A percentile compares a stretch with the other conserved stretches of the same genome.
These are phyloP conservation scores for Cyberlindnera amylophila DNA, from an alignment of 805 yeast genomes.

Conservation along the genomic window DNA sequence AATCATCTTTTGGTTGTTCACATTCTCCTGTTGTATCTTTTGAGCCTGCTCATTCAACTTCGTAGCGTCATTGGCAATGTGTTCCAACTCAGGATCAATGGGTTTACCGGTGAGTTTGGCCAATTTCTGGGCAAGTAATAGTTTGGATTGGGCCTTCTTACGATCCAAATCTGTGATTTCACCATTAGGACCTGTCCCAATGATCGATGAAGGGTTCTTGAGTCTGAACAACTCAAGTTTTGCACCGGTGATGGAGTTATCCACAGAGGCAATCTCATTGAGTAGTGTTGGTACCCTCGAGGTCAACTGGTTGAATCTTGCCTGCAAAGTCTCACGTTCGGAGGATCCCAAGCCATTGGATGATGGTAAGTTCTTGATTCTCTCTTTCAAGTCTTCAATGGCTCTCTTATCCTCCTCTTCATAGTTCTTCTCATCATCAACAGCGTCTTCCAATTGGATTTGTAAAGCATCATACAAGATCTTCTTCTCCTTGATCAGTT, in stretches of 20 bases:
- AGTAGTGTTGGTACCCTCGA: slow-evolving; percentile 59
- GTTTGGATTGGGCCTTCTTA: slow-evolving; percentile 73
- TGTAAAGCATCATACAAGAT: slow-evolving; percentile 52
- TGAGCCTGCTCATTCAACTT: slow-evolving; percentile 47
- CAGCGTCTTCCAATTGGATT: slow-evolving; percentile 29
- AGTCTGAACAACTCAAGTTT: slow-evolving; percentile 61
- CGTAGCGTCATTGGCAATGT: slow-evolving; percentile 33
- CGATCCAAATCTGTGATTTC: slow-evolving; percentile 78
- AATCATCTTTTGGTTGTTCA: slow-evolving; percentile 53
- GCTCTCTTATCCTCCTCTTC: slow-evolving; percentile 42
- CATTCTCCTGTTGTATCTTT: slow-evolving; percentile 49
- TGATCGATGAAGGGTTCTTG: slow-evolving; percentile 64
- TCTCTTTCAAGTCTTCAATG: slow-evolving; percentile 40
- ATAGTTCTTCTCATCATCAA: slow-evolving; percentile 41
- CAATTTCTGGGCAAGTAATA: slow-evolving; percentile 78
- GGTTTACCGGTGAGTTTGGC: slow-evolving; percentile 86
- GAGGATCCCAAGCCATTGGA: background rate
- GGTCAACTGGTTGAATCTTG: slow-evolving; percentile 26
- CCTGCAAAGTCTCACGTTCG: slow-evolving; percentile 34
- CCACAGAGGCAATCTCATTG: slow-evolving; percentile 54
- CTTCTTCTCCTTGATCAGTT: slow-evolving; percentile 69
- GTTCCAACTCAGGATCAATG: slow-evolving; percentile 33
- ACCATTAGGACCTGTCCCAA: slow-evolving; percentile 86
- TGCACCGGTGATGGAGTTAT: slow-evolving; percentile 59
- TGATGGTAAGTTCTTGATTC: slow-evolving; percentile 41